These are phyloP conservation scores for Fusarium dimerum DNA, from an alignment of 2,329 filamentous ascomycete genomes.

Conservation along the genomic window DNA sequence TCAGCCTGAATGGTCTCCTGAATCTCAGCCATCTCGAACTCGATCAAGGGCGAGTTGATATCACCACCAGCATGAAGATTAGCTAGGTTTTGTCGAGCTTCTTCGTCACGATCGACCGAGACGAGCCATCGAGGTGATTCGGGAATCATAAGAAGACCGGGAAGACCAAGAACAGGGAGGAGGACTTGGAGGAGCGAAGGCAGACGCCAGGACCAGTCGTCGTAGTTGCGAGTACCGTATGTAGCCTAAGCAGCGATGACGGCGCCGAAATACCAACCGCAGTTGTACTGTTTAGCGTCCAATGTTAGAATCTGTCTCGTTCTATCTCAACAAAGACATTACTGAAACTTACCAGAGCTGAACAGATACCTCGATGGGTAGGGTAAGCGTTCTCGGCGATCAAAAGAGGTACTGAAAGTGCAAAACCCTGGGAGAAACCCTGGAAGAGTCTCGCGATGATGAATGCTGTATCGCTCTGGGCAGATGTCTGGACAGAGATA, in stretches of 20 bases:
- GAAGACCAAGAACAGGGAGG: conserved; percentile 14
- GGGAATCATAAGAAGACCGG: conserved; percentile 13
- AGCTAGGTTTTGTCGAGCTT: conserved; percentile 35
- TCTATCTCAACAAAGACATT: no score
- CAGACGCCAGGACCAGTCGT: conserved; percentile 30
- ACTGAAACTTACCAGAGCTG: conserved; percentile 14
- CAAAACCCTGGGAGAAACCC: no score
- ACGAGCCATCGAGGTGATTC: conserved; percentile 32
- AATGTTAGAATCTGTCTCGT: no score
- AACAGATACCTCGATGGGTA: conserved; percentile 31
- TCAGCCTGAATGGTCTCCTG: conserved; percentile 28
- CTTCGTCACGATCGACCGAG: conserved; percentile 39
- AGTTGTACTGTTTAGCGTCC: conserved; percentile 1
- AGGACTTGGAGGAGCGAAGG: conserved; percentile 27
- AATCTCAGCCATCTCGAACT: conserved; percentile 34
- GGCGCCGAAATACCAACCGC: conserved; percentile 43
- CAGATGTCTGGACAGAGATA: no score
- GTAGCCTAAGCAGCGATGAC: conserved; percentile 32
- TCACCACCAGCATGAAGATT: conserved; percentile 48
- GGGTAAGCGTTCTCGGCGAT: conserved; percentile 36
- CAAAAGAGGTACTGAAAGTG: no score
- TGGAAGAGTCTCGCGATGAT: no score
- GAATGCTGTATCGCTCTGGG: no score
- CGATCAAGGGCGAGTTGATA: conserved; percentile 22
- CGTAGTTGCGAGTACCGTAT: conserved; percentile 28